Percentiles rank a stretch among this genome's conserved stretches.
These are phyloP conservation scores for Aspergillus biplanus DNA, from an alignment of 495 filamentous ascomycete species.

Conservation along the genomic window DNA sequence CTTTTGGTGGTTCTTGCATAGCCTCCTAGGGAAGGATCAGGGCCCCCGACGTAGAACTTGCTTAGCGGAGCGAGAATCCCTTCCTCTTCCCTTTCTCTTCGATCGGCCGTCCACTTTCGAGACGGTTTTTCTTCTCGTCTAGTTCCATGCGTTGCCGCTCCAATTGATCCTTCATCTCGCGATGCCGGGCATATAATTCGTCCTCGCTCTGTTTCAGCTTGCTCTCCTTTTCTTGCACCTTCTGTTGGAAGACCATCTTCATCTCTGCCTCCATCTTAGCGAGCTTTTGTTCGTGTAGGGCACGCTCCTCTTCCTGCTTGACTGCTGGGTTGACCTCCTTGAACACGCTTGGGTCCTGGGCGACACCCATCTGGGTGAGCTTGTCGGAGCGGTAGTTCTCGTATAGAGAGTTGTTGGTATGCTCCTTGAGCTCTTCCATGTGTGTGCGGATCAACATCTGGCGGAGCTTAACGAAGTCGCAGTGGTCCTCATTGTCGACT, in stretches of 20 bases:
- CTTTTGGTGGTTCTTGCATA: constrained; percentile 30
- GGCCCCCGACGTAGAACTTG: constrained; percentile 18
- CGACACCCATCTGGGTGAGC: constrained; percentile 96
- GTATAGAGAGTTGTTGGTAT: constrained; percentile 98
- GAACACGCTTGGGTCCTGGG: constrained; percentile 98
- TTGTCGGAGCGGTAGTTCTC: constrained; percentile 99
- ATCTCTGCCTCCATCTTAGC: constrained; percentile 99
- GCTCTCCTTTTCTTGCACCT: constrained; percentile 99
- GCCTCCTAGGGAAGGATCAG: constrained; percentile 24
- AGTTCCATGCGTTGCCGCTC: constrained; percentile 91
- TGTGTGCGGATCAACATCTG: constrained; percentile 99
- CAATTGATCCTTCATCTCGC: constrained; percentile 99
- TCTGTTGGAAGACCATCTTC: constrained; percentile 99
- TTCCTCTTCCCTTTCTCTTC: constrained; percentile 94
- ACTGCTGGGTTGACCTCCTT: constrained; percentile 99
- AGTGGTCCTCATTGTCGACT: constrained; percentile 99
- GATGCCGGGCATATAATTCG: constrained; percentile 94
- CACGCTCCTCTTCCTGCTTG: constrained; percentile 99
- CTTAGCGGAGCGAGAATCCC: constrained; percentile 95
- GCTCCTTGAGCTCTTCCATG: constrained; percentile 99
- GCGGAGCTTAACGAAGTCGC: constrained; percentile 98
- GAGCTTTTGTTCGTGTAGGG: constrained; percentile 98
- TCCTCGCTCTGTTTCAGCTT: constrained; percentile 99
- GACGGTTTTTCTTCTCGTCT: constrained; percentile 92
- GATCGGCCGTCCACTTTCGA: constrained; percentile 92